Base-by-base conservation (phyloP, 2,329 filamentous ascomycete species). In the Diaporthe aspalathi region DNA sequence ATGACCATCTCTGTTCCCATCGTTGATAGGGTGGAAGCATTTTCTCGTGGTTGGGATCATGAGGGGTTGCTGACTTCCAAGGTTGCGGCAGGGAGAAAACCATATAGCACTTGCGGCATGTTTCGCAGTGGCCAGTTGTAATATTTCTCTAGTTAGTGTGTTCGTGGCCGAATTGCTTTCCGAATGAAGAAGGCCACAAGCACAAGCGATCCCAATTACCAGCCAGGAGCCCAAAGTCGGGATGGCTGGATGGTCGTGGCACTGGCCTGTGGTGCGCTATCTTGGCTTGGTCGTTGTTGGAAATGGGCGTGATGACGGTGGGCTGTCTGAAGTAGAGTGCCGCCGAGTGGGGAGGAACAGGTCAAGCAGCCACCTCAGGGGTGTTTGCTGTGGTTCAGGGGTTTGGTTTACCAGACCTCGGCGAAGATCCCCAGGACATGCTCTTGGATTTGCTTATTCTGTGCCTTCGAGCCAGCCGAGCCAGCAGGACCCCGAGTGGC, bases 161-260 rank as follows among this genome's bases (percentile, higher is more conserved):
- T 38, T 24, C 45, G n/a, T 65, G 29, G 2, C 45, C 60, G 60
- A 65, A 50, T 38, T 50, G 60, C 45, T 50, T 65, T 65, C 60
- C 60, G n/a, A 20, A 50, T 38, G 60, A 7, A 65, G 60, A 65
- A 50, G 43, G 11, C 17, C 17, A 49, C 12, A 3, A 17, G n/a
- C 22, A 22, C 29, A 35, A 49, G 49, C 14, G 4, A 22, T 24
- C 12, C 14, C 20, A n/a, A 11, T 38, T 7, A 4, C 8, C 20
- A 7, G 8, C 17, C 29, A 11, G 16, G 29, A 32, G 29, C 7
- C n/a, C n/a, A 50, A 17, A 63, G 35, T n/a, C n/a, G n/a, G n/a
- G n/a, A n/a, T n/a, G 35, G 7, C 35, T 9, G 35, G 6, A 16
- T 14, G 5, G 2, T 49, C 27, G 20, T 12, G 43, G 5, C 11